Evolutionary conservation across 2,329 filamentous ascomycete genomes (phyloP).

Genomic region (Fusarium piperis): DNA sequence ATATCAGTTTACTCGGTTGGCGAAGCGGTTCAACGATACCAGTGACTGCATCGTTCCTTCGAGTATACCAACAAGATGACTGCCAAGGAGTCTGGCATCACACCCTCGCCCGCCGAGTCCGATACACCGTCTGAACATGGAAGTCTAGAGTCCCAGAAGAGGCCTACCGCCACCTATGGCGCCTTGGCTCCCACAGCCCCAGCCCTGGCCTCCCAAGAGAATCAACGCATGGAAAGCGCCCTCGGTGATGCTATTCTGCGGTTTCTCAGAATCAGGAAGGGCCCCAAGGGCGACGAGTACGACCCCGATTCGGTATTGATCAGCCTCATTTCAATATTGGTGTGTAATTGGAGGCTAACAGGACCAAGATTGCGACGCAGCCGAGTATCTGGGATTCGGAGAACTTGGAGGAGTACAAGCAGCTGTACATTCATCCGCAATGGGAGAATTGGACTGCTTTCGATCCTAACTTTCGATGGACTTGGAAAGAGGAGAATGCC

Average conservation of each 20-base stretch:
- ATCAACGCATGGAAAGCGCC: constrained; percentile 44
- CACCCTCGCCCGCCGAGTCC: not conserved
- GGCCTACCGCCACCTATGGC: not conserved
- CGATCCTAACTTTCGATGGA: constrained; percentile 49
- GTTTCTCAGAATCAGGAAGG: constrained; percentile 46
- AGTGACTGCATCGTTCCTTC: not conserved
- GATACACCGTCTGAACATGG: constrained; percentile 1
- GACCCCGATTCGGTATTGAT: constrained; percentile 38
- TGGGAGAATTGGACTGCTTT: constrained; percentile 50
- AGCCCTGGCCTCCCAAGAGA: constrained; percentile 40
- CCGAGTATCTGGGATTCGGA: constrained; percentile 51
- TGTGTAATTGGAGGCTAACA: constrained; percentile 17
- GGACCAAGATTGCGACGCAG: constrained; percentile 46
- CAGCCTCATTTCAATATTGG: not conserved
- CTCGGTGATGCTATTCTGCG: constrained; percentile 47
- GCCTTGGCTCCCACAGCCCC: not conserved
- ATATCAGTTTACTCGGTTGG: not conserved
- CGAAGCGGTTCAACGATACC: not conserved
- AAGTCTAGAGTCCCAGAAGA: not conserved
- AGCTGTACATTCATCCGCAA: constrained; percentile 47
- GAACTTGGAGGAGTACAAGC: constrained; percentile 48
- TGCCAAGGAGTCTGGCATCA: not conserved
- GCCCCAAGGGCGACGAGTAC: constrained; percentile 36
- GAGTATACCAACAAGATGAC: not conserved
- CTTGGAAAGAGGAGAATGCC: constrained; percentile 47